Base-by-base conservation (phyloP, 768 basidiomycete genomes). In the Boletellus emodensis region DNA sequence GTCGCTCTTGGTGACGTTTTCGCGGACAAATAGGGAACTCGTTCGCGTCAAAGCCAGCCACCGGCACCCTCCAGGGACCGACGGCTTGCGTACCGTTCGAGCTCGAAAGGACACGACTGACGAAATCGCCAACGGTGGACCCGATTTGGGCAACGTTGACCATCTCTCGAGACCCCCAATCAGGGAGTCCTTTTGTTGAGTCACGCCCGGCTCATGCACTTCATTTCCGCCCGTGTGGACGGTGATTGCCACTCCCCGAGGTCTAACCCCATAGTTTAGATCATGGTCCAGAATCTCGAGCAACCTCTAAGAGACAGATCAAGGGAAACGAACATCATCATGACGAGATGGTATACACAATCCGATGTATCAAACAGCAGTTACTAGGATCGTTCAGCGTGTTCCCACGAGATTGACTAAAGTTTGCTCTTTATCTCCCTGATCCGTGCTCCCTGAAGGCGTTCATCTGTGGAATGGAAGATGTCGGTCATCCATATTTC, bases 371-470 rank as follows among this genome's bases (percentile, higher is more conserved):
- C n/a, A 4, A 30, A 33, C 17, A 50, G 51, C 30, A 44, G n/a
- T n/a, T n/a, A n/a, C n/a, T n/a, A n/a, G n/a, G 33, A 42, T 43
- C 12, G 49, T 32, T 38, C 17, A 37, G 32, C 33, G 37, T 20
- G 33, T 14, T 35, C 40, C n/a, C 40, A 39, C 30, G 8, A 30
- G 30, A 30, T 30, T 26, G 24, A 4, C 54, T 63, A 77, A 48
- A 77, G 59, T 58, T 75, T 75, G 41, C 69, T 57, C 61, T 61
- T 72, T 39, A 66, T 51, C 46, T 69, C 69, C 61, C 61, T 71
- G 48, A 79, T 61, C 43, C 68, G 67, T 20, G 75, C 76, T 20
- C 71, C 69, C 52, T 69, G 68, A 61, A 79, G 70, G 33, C 61
- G 67, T 57, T 77, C 74, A 44, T 78, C 76, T 78, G 39, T 40